Evolutionary conservation across 1,139 yeast genomes (phyloP).

Genomic region (Kodamaea sp.): DNA sequence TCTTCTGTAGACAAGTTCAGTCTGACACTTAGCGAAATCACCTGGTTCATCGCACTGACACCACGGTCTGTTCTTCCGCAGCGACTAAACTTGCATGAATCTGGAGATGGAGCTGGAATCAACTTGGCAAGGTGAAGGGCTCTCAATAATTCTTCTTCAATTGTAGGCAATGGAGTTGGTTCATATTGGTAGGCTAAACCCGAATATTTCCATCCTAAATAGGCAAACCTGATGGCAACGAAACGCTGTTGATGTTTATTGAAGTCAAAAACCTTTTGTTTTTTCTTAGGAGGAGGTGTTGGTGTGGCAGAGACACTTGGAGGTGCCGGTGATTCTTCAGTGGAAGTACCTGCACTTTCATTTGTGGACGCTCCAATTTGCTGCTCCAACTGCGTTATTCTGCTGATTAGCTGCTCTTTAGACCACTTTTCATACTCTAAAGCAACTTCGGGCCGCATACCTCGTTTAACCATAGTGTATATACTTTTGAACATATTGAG

Average conservation of each 20-base stretch:
- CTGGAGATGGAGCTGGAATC: slow-evolving; percentile 59
- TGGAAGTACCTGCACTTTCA: no score
- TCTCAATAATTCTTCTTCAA: slow-evolving; percentile 70
- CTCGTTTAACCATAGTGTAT: slow-evolving; percentile 3
- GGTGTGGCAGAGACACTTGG: not conserved
- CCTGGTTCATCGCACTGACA: slow-evolving; percentile 96
- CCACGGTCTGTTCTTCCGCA: slow-evolving; percentile 98
- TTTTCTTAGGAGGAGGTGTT: slow-evolving; percentile 13
- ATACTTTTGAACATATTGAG: not conserved
- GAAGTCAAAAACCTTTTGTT: slow-evolving; percentile 59
- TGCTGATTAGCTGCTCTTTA: slow-evolving; percentile 47
- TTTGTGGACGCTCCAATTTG: not conserved
- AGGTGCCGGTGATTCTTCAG: not conserved
- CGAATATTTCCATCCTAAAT: slow-evolving; percentile 89
- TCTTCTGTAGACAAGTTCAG: slow-evolving; percentile 58
- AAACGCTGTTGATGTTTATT: slow-evolving; percentile 61
- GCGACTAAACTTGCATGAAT: slow-evolving; percentile 68
- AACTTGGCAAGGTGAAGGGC: slow-evolving; percentile 69
- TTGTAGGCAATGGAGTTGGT: slow-evolving; percentile 78
- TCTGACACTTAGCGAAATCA: slow-evolving; percentile 73
- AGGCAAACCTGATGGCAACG: slow-evolving; percentile 79
- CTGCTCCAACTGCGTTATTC: slow-evolving; percentile 48
- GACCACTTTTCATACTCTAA: slow-evolving; percentile 47
- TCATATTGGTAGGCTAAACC: slow-evolving; percentile 83
- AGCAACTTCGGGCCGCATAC: slow-evolving; percentile 1